Base-by-base conservation (phyloP, 805 yeast species). In the Sungouiozyma intestinalis region DNA sequence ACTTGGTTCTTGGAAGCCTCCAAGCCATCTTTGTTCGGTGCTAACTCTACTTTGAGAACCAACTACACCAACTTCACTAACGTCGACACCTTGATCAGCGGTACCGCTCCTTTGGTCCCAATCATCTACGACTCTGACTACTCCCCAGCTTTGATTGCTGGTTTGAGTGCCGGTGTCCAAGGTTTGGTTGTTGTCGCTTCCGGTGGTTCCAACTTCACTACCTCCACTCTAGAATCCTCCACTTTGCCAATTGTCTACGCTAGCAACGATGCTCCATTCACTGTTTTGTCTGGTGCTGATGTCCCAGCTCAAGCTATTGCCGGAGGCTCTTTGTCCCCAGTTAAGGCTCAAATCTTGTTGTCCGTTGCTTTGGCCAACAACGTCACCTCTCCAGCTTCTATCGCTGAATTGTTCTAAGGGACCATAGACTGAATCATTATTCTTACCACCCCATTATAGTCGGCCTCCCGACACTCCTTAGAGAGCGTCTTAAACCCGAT, bases 271-370 rank as follows among this genome's bases (percentile, higher is more conserved):
- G 40, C 52, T 24, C 50, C 46, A 35, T 41, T 54, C 37, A 45
- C 41, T 38, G 43, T 44, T 36, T 50, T 55, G 14, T 40, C 43
- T 13, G 33, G 38, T 6, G 49, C 41, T 15, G 55, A 51, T 24
- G 50, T 56, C 29, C 63, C 63, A 43, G 37, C 27, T 1, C 51
- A 51, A 24, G 50, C 63, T 14, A 48, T 59, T 40, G 57, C 56
- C 20, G 64, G 58, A 34, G 64, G 64, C 41, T 48, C 48, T 45
- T 45, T 61, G 43, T 49, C 60, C 34, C 63, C 64, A 38, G 41
- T 48, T 18, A 53, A 60, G 48, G 60, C 64, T 32, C 63, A 60
- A 46, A 40, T 61, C 32, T 48, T 61, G 40, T 47, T 57, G 39
- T 43, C 59, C 15, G 49, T 61, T 33, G 64, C 63, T 36, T 45